Conservation (phyloP, 495 filamentous ascomycete genomes). For the Penicillium arizonense region DNA sequence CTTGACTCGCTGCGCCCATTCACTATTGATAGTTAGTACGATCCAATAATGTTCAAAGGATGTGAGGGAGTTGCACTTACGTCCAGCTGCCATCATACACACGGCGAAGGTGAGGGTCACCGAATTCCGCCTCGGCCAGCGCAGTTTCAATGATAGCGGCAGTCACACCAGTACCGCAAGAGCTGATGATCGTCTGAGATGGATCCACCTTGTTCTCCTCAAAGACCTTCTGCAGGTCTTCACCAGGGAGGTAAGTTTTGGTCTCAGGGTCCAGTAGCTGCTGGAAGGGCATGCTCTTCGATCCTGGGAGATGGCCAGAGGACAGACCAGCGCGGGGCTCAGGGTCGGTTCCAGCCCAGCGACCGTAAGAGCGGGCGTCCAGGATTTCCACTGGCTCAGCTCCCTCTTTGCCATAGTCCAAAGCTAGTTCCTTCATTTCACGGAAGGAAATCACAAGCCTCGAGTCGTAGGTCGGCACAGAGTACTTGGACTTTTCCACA, state of each 20-base stretch:
- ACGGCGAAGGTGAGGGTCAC: conserved; percentile 61
- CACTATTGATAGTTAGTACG: conserved; percentile 42
- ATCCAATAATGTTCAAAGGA: neutral
- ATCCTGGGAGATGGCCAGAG: conserved; percentile 88
- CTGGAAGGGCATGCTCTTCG: conserved; percentile 77
- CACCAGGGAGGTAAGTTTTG: conserved; percentile 71
- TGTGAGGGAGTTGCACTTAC: conserved; percentile 53
- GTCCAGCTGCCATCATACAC: conserved; percentile 98
- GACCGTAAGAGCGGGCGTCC: conserved; percentile 77
- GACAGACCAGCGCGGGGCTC: conserved; percentile 86
- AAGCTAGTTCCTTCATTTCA: conserved; percentile 72
- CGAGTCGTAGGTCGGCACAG: conserved; percentile 51
- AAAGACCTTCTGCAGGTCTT: conserved; percentile 75
- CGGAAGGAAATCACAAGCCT: conserved; percentile 68
- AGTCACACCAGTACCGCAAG: conserved; percentile 92
- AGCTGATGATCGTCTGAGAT: conserved; percentile 80
- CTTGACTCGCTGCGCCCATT: conserved; percentile 73
- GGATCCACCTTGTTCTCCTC: conserved; percentile 73
- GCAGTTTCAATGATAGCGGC: conserved; percentile 92
- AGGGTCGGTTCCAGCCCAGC: conserved; percentile 79
- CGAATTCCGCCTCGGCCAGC: conserved; percentile 72
- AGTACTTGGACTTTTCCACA: conserved; percentile 54
- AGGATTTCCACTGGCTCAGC: conserved; percentile 80
- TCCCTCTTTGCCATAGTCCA: conserved; percentile 75
- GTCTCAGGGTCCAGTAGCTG: conserved; percentile 78